Conservation (phyloP, 2,329 filamentous ascomycete genomes). For the Ceratocystis eucalypticola region DNA sequence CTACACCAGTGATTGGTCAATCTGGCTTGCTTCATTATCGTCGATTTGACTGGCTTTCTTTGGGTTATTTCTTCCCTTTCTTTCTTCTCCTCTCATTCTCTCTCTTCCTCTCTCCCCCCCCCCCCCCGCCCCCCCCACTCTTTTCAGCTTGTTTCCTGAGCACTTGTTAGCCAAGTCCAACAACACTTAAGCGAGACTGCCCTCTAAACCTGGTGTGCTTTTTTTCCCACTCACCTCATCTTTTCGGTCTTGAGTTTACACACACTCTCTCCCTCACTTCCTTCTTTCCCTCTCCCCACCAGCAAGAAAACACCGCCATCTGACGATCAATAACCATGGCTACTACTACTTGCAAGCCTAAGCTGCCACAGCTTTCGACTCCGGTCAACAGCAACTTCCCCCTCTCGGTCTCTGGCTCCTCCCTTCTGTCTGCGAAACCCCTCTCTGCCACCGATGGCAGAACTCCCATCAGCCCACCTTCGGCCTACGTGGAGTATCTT, state of each 20-base stretch:
- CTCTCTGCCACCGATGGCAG: slow-evolving; percentile 45
- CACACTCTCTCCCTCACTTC: too few species aligned
- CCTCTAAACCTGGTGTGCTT: slow-evolving; percentile 5
- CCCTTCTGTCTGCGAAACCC: slow-evolving; percentile 44
- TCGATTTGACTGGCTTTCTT: neutral
- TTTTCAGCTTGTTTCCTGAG: slow-evolving; percentile 15
- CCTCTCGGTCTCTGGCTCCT: slow-evolving; percentile 49
- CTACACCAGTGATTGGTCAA: slow-evolving; percentile 8
- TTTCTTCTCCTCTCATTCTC: neutral
- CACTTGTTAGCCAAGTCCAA: slow-evolving; percentile 9
- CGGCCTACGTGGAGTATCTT: slow-evolving; percentile 85
- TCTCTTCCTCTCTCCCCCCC: neutral
- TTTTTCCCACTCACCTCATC: slow-evolving; percentile 4
- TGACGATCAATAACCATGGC: slow-evolving; percentile 18
- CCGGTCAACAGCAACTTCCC: slow-evolving; percentile 50
- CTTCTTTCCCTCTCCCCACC: neutral
- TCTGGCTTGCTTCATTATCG: neutral
- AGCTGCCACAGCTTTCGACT: slow-evolving; percentile 48
- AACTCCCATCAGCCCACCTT: slow-evolving; percentile 82
- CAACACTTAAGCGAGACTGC: slow-evolving; percentile 9
- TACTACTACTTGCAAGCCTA: slow-evolving; percentile 36
- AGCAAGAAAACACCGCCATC: neutral
- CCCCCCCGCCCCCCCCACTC: slow-evolving; percentile 9
- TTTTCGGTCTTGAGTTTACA: neutral
- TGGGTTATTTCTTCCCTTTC: slow-evolving; percentile 1